Conservation (phyloP, 306 rosid species). For the Parietaria judaica region DNA sequence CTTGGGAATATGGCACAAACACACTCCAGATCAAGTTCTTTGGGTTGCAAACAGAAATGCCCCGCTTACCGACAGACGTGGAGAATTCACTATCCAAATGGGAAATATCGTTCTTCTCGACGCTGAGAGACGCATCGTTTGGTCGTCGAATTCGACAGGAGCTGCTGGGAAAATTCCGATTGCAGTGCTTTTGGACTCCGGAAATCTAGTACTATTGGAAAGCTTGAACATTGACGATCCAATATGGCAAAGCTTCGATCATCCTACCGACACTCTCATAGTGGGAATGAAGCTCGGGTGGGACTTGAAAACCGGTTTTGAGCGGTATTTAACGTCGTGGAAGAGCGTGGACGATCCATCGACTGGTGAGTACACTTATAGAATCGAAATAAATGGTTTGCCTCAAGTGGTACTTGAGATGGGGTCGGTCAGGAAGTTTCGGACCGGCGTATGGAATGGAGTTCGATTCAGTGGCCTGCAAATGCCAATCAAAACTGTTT, state of each 20-base stretch:
- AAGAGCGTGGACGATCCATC: slow-evolving; percentile 5
- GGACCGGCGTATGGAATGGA: slow-evolving; percentile 7
- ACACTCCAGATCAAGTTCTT: background rate
- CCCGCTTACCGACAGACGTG: background rate
- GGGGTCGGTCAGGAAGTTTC: background rate
- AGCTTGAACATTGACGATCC: background rate
- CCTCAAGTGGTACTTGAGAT: background rate
- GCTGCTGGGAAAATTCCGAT: no score
- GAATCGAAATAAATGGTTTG: background rate
- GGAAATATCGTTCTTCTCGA: background rate
- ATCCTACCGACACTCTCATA: slow-evolving; percentile 24
- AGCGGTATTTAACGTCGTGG: slow-evolving; percentile 7
- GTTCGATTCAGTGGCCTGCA: background rate
- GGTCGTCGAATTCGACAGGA: slow-evolving; percentile 16
- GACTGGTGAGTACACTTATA: background rate
- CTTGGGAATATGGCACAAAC: background rate
- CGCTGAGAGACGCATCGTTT: background rate
- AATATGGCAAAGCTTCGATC: slow-evolving; percentile 36
- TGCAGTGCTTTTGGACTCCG: no score
- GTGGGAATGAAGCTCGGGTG: slow-evolving; percentile 22
- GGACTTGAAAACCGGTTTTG: slow-evolving; percentile 1
- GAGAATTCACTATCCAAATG: background rate
- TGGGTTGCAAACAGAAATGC: slow-evolving; percentile 1
- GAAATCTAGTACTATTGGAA: no score
- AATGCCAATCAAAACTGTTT: background rate